Conservation (phyloP, 1,139 yeast species). For the Blastobotrys elegans region DNA sequence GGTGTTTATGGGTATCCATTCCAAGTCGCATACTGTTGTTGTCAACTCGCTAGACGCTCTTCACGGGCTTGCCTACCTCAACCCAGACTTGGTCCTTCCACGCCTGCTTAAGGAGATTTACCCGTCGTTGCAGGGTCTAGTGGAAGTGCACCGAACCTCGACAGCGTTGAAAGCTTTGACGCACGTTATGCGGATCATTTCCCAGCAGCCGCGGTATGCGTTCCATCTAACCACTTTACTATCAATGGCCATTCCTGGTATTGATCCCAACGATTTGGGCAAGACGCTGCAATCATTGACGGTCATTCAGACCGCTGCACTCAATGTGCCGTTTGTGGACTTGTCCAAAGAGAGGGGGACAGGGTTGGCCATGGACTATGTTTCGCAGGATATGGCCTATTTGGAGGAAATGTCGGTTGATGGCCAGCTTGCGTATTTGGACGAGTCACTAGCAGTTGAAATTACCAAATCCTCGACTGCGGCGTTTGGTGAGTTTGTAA, state of each 20-base stretch:
- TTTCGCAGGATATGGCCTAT: conserved; percentile 43
- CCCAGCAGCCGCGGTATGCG: conserved; percentile 59
- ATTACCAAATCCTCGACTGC: conserved; percentile 74
- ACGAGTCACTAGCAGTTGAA: conserved; percentile 43
- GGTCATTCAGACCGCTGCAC: conserved; percentile 64
- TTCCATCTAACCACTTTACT: conserved; percentile 75
- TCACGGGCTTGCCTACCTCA: conserved; percentile 58
- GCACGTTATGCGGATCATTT: conserved; percentile 63
- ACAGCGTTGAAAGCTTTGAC: conserved; percentile 69
- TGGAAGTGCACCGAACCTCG: conserved; percentile 75
- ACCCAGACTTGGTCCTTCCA: conserved; percentile 61
- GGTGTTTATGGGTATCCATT: conserved; percentile 70
- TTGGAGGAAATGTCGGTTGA: conserved; percentile 26
- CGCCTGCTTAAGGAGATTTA: conserved; percentile 68
- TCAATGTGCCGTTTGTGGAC: conserved; percentile 61
- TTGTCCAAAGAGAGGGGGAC: conserved; percentile 35
- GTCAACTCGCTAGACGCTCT: conserved; percentile 58
- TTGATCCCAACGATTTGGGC: conserved; percentile 81
- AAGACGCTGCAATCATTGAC: conserved; percentile 69
- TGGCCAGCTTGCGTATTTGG: conserved; percentile 31
- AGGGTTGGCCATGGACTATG: conserved; percentile 64
- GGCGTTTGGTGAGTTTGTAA: conserved; percentile 59
- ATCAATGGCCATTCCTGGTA: conserved; percentile 68
- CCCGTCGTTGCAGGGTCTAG: conserved; percentile 72
- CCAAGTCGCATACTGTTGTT: conserved; percentile 58